These are phyloP conservation scores for Candida golubevii DNA, from an alignment of 805 yeast species.

Conservation along the genomic window DNA sequence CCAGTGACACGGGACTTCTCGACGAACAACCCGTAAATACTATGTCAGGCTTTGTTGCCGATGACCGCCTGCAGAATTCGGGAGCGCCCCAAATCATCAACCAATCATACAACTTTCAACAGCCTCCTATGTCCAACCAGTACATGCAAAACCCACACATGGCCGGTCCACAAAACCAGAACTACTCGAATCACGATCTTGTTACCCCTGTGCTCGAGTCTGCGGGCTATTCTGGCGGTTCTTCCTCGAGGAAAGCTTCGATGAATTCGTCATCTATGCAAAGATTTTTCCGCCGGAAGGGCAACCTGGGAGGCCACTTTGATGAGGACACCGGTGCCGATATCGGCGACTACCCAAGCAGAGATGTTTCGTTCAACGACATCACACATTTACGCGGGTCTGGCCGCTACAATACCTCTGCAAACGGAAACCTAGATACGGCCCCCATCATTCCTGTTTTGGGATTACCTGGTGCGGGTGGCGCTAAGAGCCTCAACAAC, in stretches of 20 bases:
- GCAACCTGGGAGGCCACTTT: conserved; percentile 24
- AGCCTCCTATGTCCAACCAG: background rate
- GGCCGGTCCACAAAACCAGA: conserved; percentile 1
- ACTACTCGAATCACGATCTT: conserved; percentile 24
- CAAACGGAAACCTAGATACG: conserved; percentile 42
- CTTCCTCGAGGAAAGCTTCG: conserved; percentile 32
- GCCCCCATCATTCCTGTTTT: conserved; percentile 76
- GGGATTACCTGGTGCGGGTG: conserved; percentile 26
- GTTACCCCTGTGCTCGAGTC: conserved; percentile 22
- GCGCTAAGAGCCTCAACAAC: conserved; percentile 36
- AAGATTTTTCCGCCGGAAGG: conserved; percentile 39
- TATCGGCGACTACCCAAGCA: conserved; percentile 26
- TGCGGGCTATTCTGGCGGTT: background rate
- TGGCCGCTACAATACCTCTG: conserved; percentile 50
- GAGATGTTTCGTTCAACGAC: conserved; percentile 57
- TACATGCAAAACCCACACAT: background rate
- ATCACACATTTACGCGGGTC: conserved; percentile 59
- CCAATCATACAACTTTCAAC: too few species aligned
- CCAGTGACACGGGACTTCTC: conserved; percentile 22
- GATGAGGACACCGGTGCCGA: conserved; percentile 39
- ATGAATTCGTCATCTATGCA: conserved; percentile 36
- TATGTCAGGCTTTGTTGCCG: conserved; percentile 14
- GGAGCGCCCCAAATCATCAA: background rate
- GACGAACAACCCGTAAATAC: conserved; percentile 18
- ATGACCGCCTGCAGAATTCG: conserved; percentile 12